Evolutionary conservation across 176 grass and related monocot genomes (phyloP), one percentile per base, ranked within the genome.

Genomic region (Metroxylon sagu): DNA sequence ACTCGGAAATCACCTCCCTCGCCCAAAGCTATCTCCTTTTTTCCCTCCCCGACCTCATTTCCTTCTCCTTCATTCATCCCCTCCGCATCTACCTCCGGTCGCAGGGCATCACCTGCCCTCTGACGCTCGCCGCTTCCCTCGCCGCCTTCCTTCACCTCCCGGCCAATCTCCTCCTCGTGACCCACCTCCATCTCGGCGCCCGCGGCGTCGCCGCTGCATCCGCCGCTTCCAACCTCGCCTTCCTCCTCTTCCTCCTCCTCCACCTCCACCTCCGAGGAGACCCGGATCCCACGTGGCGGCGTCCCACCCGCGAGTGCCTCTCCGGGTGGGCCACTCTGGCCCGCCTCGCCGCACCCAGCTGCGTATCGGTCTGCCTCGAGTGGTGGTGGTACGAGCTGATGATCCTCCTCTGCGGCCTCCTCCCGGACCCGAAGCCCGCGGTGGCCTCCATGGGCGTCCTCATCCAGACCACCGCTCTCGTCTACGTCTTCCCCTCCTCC

Each of bases 341-440:
- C 16, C 62, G 81, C 14, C 76, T 98, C 25, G 84, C 87, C 0
- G 71, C 62, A 6, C 93, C 93, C 0, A 98, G 93, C 84, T 98
- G 87, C 52, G 84, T 73, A 48, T 98, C 93, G 1, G 87, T 92
- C 26, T 98, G 93, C 81, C 76, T 98, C 7, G 93, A 98, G 64
- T 98, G 93, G 93, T 98, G 93, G 93, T 98, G 93, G 93, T 98
- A 98, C 71, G 93, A 98, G 81, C 62, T 92, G 8, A 98, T 98
- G 81, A 98, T 98, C 76, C 73, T 98, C 16, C 59, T 98, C 30
- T 98, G 93, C 78, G 93, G 93, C 50, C 73, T 98, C 29, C 77
- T 98, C 18, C 81, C 84, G 10, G 79, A 92, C 19, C 84, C 93
- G 8, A 88, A 80, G 71, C 73, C 93, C 35, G 73, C 93, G 31